These are phyloP conservation scores for Kodamaea alishanica DNA, from an alignment of 1,139 yeast genomes.

Conservation along the genomic window DNA sequence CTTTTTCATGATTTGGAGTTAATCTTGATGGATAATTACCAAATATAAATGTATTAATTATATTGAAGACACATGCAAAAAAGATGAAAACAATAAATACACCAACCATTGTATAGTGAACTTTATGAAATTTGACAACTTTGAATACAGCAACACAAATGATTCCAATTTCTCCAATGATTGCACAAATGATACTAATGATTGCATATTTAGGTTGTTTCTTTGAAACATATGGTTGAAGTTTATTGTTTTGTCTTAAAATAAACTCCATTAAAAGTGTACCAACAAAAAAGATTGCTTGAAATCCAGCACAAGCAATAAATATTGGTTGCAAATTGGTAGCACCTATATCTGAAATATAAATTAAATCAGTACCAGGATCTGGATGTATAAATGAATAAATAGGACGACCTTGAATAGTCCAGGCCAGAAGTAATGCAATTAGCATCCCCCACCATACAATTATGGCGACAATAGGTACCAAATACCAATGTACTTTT, in stretches of 20 bases:
- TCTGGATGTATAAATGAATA: slow-evolving; percentile 52
- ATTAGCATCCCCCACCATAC: slow-evolving; percentile 81
- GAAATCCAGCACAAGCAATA: slow-evolving; percentile 35
- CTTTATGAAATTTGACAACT: slow-evolving; percentile 54
- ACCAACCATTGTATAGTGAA: slow-evolving; percentile 68
- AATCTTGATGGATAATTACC: slow-evolving; percentile 49
- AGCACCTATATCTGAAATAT: slow-evolving; percentile 53
- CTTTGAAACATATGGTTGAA: slow-evolving; percentile 50
- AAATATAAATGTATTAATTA: slow-evolving; percentile 57
- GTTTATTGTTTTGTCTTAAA: slow-evolving; percentile 49
- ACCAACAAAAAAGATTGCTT: slow-evolving; percentile 73
- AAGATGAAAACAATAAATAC: slow-evolving; percentile 73
- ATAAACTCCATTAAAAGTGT: slow-evolving; percentile 57
- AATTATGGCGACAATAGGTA: slow-evolving; percentile 55
- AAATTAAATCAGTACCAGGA: slow-evolving; percentile 51
- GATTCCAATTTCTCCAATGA: slow-evolving; percentile 74
- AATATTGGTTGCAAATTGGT: slow-evolving; percentile 26
- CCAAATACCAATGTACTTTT: slow-evolving; percentile 22
- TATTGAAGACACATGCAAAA: slow-evolving; percentile 58
- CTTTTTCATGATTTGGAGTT: slow-evolving; percentile 40
- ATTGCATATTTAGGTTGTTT: slow-evolving; percentile 51
- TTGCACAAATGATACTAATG: slow-evolving; percentile 49
- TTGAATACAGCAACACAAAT: slow-evolving; percentile 73
- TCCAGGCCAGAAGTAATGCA: slow-evolving; percentile 66
- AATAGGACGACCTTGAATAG: slow-evolving; percentile 72